Conservation (phyloP, 257 asterid species). For the Solanum appendiculatum region DNA sequence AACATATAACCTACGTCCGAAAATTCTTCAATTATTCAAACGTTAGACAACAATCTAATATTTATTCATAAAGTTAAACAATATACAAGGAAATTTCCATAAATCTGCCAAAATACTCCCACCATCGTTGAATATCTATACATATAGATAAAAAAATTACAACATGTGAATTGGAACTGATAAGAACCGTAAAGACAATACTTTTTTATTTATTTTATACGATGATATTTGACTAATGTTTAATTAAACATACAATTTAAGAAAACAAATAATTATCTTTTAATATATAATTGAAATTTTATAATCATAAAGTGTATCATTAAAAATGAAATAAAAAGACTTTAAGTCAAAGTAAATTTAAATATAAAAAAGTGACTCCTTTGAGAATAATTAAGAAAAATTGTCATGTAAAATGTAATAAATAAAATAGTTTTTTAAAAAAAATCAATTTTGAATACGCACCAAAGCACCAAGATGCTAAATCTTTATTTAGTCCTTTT, state of each 20-base stretch:
- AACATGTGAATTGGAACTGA: neutral
- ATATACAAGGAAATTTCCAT: too few relatives aligned
- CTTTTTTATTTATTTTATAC: too few relatives aligned
- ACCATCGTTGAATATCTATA: too few relatives aligned
- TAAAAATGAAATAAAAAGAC: neutral
- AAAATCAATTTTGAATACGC: neutral
- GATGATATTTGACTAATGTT: neutral
- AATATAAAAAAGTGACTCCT: neutral
- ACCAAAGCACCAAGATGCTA: neutral
- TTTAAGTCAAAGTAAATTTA: neutral
- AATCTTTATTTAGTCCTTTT: neutral
- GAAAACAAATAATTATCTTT: too few relatives aligned
- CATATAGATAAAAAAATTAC: too few relatives aligned
- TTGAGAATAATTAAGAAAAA: neutral
- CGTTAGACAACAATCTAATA: neutral
- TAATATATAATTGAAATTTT: too few relatives aligned
- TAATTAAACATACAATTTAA: too few relatives aligned
- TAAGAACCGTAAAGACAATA: neutral
- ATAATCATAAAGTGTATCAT: neutral
- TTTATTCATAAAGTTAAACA: neutral
- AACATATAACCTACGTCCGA: neutral
- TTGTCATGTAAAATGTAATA: neutral
- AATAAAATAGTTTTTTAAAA: too few relatives aligned
- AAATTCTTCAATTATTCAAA: neutral
- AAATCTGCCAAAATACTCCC: neutral